Conservation (phyloP, 768 basidiomycete genomes). For the Auricularia auricula-judae region DNA sequence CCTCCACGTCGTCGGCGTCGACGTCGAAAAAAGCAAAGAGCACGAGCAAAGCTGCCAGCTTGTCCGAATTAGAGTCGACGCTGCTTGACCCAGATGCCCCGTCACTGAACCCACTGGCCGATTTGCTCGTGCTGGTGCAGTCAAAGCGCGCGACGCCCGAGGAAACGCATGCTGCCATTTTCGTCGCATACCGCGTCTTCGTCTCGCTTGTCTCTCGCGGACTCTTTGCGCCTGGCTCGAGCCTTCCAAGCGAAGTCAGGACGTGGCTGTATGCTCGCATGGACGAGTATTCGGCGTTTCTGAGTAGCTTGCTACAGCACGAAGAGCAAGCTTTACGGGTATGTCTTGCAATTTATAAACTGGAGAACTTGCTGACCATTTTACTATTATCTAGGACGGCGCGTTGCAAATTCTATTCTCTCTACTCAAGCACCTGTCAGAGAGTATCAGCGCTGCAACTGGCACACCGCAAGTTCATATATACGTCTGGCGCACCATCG, state of each 20-base stretch:
- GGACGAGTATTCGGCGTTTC: slow-evolving; percentile 54
- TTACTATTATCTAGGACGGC: slow-evolving; percentile 36
- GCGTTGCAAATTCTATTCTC: slow-evolving; percentile 68
- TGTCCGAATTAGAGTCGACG: slow-evolving; percentile 42
- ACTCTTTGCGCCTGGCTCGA: slow-evolving; percentile 37
- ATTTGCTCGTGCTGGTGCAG: slow-evolving; percentile 53
- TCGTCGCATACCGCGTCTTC: slow-evolving; percentile 73
- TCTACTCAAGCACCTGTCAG: slow-evolving; percentile 65
- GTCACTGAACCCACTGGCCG: slow-evolving; percentile 70
- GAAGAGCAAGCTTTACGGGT: slow-evolving; percentile 69
- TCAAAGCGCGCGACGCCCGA: slow-evolving; percentile 34
- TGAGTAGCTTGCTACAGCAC: slow-evolving; percentile 63
- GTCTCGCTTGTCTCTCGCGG: slow-evolving; percentile 48
- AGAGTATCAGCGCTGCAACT: slow-evolving; percentile 18
- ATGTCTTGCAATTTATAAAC: slow-evolving; percentile 16
- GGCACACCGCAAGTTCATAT: slow-evolving; percentile 55
- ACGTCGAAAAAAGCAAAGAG: slow-evolving; percentile 36
- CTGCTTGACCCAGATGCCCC: slow-evolving; percentile 43
- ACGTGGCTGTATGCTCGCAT: slow-evolving; percentile 74
- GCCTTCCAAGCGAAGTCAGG: slow-evolving; percentile 48
- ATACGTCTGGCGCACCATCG: slow-evolving; percentile 55
- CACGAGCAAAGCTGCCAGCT: slow-evolving; percentile 19
- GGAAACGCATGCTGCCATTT: slow-evolving; percentile 62
- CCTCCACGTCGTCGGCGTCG: too few species aligned
- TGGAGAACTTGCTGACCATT: too few species aligned